Percentiles rank a stretch among this genome's conserved stretches.
phyloP scores from a whole-genome alignment of 805 yeast species.

The Wilhelminamyces savonicus region DNA sequence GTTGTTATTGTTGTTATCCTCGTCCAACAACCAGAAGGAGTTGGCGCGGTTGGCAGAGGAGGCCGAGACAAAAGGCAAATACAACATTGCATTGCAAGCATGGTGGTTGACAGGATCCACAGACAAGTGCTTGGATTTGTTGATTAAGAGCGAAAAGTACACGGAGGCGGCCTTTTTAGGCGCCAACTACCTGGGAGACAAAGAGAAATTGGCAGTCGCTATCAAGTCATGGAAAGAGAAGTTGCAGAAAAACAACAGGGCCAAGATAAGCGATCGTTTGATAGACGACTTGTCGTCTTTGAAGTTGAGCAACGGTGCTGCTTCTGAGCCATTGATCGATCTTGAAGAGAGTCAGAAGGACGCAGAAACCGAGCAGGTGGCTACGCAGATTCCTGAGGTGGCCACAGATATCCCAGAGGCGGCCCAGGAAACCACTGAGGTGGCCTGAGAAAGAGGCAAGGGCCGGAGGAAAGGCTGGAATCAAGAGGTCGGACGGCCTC shows the following conservation, averaged over 20 bases:
- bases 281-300: conserved; percentile 28
- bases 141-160: conserved; percentile 60
- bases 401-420: not conserved
- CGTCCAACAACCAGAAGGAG: conserved; percentile 63
- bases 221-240: conserved; percentile 65
- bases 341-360: conserved; percentile 6
- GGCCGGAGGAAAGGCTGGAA: too few relatives aligned
- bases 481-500: too few relatives aligned
- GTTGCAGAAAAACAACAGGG: conserved; percentile 46
- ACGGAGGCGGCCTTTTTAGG: conserved; percentile 85
- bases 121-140: conserved; percentile 54
- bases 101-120: conserved; percentile 82
- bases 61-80: conserved; percentile 71
- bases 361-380: not conserved
- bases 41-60: conserved; percentile 56
- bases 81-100: conserved; percentile 86
- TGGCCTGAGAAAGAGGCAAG: too few relatives aligned
- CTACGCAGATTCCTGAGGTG: too few relatives aligned
- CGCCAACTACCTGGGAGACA: conserved; percentile 51
- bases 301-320: conserved; percentile 7
- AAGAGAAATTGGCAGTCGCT: conserved; percentile 37
- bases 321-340: conserved; percentile 11
- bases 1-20: conserved; percentile 72
- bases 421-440: too few relatives aligned
- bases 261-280: conserved; percentile 57